Base-by-base conservation (phyloP, 768 basidiomycete genomes). In the Xerocomus spinulosus region DNA sequence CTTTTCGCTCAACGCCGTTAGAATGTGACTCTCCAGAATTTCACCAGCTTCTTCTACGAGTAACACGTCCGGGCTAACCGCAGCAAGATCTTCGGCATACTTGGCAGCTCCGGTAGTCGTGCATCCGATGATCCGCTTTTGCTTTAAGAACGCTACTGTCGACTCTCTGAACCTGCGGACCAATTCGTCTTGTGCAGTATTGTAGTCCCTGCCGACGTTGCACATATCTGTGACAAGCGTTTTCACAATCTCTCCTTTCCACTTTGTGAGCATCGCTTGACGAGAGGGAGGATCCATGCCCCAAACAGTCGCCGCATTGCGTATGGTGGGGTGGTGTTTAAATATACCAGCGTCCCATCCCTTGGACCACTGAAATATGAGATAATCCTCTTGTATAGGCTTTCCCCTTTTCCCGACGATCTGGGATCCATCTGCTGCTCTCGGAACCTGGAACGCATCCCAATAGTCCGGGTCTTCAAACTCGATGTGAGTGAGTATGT, bases 41-140 rank as follows among this genome's bases (percentile, higher is more conserved):
- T 87, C 84, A 5, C 85, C 85, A 0, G 85, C 85, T 62, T 87
- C 85, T 58, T 87, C 85, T 2, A 86, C 81, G 1, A 87, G 66
- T 5, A 87, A 62, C 0, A 86, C 73, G 12, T 74, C 69, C 0
- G 81, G 79, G 3, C 65, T 60, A 8, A 70, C 75, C 0, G 68
- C 71, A 5, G 70, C 73, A 20, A 87, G 74, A 28, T 68, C 68
- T 4, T 69, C 63, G 0, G 67, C 63, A 52, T 82, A 83, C 58
- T 80, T 86, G 0, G 85, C 84, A 0, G 84, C 84, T 2, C 73
- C 83, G 0, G 84, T 85, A 0, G 84, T 86, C 0, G 85, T 87
- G 48, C 83, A 85, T 0, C 76, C 84, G 5, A 87, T 80, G 44
- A 86, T 78, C 12, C 78, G 66, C 62, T 81, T 83, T 21, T 44